phyloP scores from a whole-genome alignment of 305 asterid species.

The Euphrasia arctica region DNA sequence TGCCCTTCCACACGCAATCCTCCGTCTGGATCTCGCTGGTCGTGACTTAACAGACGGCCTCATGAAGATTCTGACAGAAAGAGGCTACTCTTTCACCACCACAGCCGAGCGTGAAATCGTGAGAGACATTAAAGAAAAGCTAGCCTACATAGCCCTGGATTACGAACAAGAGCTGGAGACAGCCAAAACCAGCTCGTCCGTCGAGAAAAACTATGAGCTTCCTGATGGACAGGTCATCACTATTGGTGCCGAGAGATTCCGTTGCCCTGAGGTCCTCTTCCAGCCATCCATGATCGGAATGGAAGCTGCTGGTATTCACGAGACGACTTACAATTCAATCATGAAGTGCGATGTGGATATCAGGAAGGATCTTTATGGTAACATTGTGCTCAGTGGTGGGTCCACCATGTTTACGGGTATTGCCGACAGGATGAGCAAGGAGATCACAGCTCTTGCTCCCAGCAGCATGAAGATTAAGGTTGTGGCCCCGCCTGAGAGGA shows the following conservation, averaged over 20 bases:
- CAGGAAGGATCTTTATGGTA: conserved; percentile 73
- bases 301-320: conserved; percentile 86
- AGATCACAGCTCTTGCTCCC: conserved; percentile 53
- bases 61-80: conserved; percentile 66
- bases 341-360: conserved; percentile 74
- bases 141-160: conserved; percentile 82
- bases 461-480: conserved; percentile 65
- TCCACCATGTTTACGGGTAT: conserved; percentile 54
- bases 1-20: conserved; percentile 72
- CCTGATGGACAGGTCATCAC: conserved; percentile 90
- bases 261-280: conserved; percentile 88
- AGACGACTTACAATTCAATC: conserved; percentile 66
- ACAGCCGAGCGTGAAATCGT: conserved; percentile 79
- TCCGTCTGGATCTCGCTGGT: conserved; percentile 75
- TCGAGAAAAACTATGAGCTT: conserved; percentile 77
- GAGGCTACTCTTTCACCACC: conserved; percentile 71
- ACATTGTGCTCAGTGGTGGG: conserved; percentile 71
- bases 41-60: conserved; percentile 65
- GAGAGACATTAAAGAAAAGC: conserved; percentile 74
- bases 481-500: conserved; percentile 51
- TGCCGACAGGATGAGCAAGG: conserved; percentile 62
- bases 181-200: conserved; percentile 65
- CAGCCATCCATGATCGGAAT: conserved; percentile 83
- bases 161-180: conserved; percentile 79
- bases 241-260: conserved; percentile 68